Percentiles rank a stretch among this genome's conserved stretches.
Evolutionary conservation across 306 rosid species (phyloP).

Genomic region (Luffa aegyptiaca): DNA sequence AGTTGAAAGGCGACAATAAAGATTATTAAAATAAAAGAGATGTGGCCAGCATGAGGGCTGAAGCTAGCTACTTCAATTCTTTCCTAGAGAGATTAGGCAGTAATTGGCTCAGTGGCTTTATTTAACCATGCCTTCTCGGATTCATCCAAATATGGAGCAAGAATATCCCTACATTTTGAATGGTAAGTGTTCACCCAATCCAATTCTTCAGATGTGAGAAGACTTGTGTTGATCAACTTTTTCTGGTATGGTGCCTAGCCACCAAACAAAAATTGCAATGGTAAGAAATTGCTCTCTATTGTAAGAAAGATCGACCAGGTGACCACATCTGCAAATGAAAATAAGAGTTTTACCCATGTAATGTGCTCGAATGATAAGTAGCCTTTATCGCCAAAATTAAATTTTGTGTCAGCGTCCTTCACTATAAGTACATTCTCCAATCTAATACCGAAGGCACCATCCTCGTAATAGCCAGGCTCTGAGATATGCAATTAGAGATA

Average conservation of each 20-base stretch:
- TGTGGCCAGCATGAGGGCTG: not conserved
- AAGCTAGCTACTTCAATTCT: not conserved
- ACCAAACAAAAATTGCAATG: conserved; percentile 14
- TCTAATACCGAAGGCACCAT: conserved; percentile 84
- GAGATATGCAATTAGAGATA: conserved; percentile 16
- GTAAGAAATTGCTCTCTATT: not conserved
- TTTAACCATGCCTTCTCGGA: conserved; percentile 75
- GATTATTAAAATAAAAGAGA: not conserved
- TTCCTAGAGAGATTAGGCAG: conserved; percentile 25
- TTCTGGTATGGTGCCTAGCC: conserved; percentile 80
- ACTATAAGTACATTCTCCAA: conserved; percentile 93
- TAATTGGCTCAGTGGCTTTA: conserved; percentile 72
- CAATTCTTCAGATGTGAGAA: conserved; percentile 57
- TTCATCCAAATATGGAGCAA: conserved; percentile 53
- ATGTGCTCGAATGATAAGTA: conserved; percentile 88
- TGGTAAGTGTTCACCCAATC: conserved; percentile 82
- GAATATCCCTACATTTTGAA: conserved; percentile 59
- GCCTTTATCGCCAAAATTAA: conserved; percentile 85
- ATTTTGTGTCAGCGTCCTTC: conserved; percentile 68
- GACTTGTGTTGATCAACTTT: conserved; percentile 68
- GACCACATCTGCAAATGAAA: not conserved
- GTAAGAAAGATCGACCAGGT: not conserved
- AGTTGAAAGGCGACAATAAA: not conserved
- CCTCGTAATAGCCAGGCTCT: conserved; percentile 99
- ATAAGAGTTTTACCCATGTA: conserved; percentile 57